Evolutionary conservation across 1,284 basidiomycete genomes (phyloP), one percentile per base, ranked within the genome.

Genomic region (Gomphus bonarii): DNA sequence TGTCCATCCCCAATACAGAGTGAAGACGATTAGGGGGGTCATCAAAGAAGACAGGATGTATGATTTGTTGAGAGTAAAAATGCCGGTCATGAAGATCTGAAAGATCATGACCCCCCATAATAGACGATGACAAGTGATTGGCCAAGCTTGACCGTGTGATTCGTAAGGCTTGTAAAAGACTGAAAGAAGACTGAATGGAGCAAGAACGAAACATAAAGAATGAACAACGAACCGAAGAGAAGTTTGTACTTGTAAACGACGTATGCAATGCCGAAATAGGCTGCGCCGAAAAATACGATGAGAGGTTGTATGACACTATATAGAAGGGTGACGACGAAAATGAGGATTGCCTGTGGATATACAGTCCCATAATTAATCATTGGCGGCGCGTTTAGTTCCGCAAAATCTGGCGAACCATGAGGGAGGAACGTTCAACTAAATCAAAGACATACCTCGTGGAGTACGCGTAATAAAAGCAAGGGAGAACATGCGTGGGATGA

Each of bases 181-280:
- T 91, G 62, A 1, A 28, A 35, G 51, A 51, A 30, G 22, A 36
- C 31, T 35, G 33, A 50, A 8, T 54, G 28, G 22, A 49, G 54
- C 46, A 54, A 43, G 14, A 49, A 53, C 11, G 3, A 18, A 33
- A 54, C 28, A 18, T 33, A 18, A 40, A 25, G 18, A 54, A 44
- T 4, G 40, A 40, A n/a, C 3, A 12, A 70, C 87, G 61, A 58
- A 92, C 92, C 89, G 66, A 97, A 97, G 1, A 97, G 75, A 2
- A 97, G 78, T 68, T 97, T 95, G 74, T 97, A 97, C 75, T 99
- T 99, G 80, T 95, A 97, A 3, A 97, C 93, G 4, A 97, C 76
- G 66, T 95, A 99, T 2, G 82, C 91, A 53, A 91, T 76, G 10
- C 92, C 95, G 67, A 99, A 99, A 72, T 99, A 99, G 42, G 95